Evolutionary conservation across 148 eudicot species (phyloP).

Genomic region (Gaultheria prostrata): DNA sequence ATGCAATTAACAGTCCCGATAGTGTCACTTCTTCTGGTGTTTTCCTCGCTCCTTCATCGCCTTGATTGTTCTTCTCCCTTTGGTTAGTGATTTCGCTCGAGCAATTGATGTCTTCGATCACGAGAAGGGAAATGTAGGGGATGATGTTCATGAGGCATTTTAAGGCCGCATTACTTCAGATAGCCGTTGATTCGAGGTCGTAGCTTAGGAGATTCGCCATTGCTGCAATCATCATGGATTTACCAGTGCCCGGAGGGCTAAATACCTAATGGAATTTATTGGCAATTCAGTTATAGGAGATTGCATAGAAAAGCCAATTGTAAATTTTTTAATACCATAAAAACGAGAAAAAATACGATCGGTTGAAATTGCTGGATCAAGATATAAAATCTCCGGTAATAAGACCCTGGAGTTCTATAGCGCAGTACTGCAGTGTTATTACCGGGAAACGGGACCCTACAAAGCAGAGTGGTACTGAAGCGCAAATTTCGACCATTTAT

Average conservation of each 20-base stretch:
- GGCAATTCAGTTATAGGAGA: too few relatives aligned
- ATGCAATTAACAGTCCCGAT: slow-evolving; percentile 53
- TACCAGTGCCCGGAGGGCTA: slow-evolving; percentile 63
- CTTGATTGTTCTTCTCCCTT: slow-evolving; percentile 25
- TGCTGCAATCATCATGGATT: slow-evolving; percentile 59
- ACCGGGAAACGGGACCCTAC: too few relatives aligned
- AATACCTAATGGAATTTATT: background rate
- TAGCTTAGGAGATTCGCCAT: slow-evolving; percentile 52
- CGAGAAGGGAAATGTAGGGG: slow-evolving; percentile 43
- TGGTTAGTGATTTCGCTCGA: slow-evolving; percentile 45
- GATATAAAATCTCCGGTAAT: too few relatives aligned
- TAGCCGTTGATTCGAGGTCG: slow-evolving; percentile 52
- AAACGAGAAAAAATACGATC: too few relatives aligned
- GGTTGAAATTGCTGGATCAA: too few relatives aligned
- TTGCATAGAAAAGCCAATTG: too few relatives aligned
- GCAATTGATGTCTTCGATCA: slow-evolving; percentile 65
- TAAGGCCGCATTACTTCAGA: slow-evolving; percentile 39
- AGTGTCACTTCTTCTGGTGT: background rate
- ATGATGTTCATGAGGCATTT: slow-evolving; percentile 44
- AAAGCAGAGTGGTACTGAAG: too few relatives aligned
- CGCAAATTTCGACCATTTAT: too few relatives aligned
- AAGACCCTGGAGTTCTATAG: too few relatives aligned
- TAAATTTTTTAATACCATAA: too few relatives aligned
- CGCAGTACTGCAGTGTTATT: too few relatives aligned
- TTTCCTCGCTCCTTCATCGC: background rate